Percentiles rank a stretch among this genome's conserved stretches.
These are phyloP conservation scores for Vigna hirtella DNA, from an alignment of 306 rosid species.

Conservation along the genomic window DNA sequence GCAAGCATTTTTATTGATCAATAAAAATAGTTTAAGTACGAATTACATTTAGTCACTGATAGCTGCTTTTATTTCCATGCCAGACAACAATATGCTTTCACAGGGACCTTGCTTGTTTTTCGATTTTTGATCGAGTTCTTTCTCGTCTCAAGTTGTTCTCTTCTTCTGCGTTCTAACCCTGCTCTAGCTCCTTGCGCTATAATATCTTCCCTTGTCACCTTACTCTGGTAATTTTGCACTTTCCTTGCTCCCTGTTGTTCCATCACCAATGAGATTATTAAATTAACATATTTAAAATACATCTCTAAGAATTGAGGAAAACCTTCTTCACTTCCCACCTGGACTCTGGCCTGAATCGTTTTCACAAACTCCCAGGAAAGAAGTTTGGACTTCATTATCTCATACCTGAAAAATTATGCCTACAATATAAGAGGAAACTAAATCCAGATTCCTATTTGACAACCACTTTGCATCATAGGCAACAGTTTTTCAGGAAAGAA, in stretches of 20 bases:
- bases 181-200: constrained; percentile 58
- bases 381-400: constrained; percentile 54
- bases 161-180: constrained; percentile 60
- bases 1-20: neutral
- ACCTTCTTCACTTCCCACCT: constrained; percentile 62
- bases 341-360: constrained; percentile 58
- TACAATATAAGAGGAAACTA: constrained; percentile 23
- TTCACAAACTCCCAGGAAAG: constrained; percentile 66
- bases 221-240: constrained; percentile 48
- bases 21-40: constrained; percentile 11
- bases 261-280: constrained; percentile 18
- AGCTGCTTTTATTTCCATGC: neutral
- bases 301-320: constrained; percentile 6
- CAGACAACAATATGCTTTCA: constrained; percentile 20
- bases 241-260: constrained; percentile 49
- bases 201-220: constrained; percentile 45
- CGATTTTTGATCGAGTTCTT: constrained; percentile 52
- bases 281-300: constrained; percentile 24
- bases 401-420: constrained; percentile 59
- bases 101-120: constrained; percentile 54
- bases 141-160: constrained; percentile 57
- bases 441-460: constrained; percentile 21
- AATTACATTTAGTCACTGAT: constrained; percentile 2
- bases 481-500: neutral
- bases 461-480: neutral